Percentiles rank a stretch among this genome's conserved stretches.
Conservation (phyloP, 2,329 filamentous ascomycete genomes). For the Botryotinia globosa region DNA sequence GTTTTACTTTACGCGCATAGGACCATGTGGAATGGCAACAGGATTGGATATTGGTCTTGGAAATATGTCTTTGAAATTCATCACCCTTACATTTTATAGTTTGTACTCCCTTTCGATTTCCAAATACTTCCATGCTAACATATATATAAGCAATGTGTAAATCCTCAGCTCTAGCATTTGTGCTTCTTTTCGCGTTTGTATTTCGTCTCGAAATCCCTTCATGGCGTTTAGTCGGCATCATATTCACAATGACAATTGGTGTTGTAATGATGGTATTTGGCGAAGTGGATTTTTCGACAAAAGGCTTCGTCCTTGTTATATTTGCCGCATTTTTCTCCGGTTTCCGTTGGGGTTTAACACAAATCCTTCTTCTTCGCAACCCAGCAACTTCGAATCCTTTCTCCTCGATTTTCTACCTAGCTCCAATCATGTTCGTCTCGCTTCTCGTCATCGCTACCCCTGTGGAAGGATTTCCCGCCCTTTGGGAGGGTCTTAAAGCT, state of each 20-base stretch:
- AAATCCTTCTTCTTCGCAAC: slow-evolving; percentile 90
- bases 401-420: slow-evolving; percentile 95
- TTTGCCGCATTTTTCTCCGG: slow-evolving; percentile 91
- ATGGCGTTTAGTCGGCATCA: slow-evolving; percentile 80
- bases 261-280: slow-evolving; percentile 98
- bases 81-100: slow-evolving; percentile 95
- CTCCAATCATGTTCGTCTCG: slow-evolving; percentile 89
- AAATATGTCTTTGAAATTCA: slow-evolving; percentile 94
- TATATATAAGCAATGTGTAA: slow-evolving; percentile 80
- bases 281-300: slow-evolving; percentile 81
- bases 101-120: slow-evolving; percentile 39
- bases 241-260: slow-evolving; percentile 85
- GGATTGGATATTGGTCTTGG: slow-evolving; percentile 94
- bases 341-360: slow-evolving; percentile 97
- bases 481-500: slow-evolving; percentile 62
- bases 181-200: slow-evolving; percentile 89
- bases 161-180: slow-evolving; percentile 91
- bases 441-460: slow-evolving; percentile 78
- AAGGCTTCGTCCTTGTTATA: slow-evolving; percentile 91
- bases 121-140: slow-evolving; percentile 21
- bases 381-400: slow-evolving; percentile 96
- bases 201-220: slow-evolving; percentile 90
- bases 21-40: slow-evolving; percentile 87
- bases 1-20: slow-evolving; percentile 90
- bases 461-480: slow-evolving; percentile 72